phyloP scores from a whole-genome alignment of 2,329 filamentous ascomycete species.

The Cladosporium phlei region DNA sequence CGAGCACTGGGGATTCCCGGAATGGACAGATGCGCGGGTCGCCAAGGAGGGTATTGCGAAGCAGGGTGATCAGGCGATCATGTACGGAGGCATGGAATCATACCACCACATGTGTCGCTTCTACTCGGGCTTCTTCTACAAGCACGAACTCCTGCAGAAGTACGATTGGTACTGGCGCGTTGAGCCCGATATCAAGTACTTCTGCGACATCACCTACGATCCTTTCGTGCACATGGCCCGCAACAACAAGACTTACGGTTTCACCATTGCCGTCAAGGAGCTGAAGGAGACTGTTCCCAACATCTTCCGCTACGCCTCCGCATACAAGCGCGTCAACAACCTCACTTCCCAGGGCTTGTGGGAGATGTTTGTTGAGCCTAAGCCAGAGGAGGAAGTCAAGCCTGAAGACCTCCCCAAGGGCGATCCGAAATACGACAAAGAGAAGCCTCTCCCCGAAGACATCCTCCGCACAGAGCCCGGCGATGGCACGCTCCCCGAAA shows the following conservation, averaged over 20 bases:
- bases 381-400: constrained; percentile 55
- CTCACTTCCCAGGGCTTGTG: constrained; percentile 86
- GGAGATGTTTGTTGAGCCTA: constrained; percentile 95
- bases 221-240: constrained; percentile 94
- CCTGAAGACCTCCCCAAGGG: constrained; percentile 42
- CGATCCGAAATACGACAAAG: constrained; percentile 58
- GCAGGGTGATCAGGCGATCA: constrained; percentile 94
- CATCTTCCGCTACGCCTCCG: constrained; percentile 97
- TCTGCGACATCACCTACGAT: constrained; percentile 99
- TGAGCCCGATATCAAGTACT: constrained; percentile 99
- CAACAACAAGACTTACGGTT: constrained; percentile 94
- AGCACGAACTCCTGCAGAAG: constrained; percentile 87
- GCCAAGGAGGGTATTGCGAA: constrained; percentile 94
- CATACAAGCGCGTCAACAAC: constrained; percentile 90
- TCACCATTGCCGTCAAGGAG: constrained; percentile 98
- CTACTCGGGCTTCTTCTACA: constrained; percentile 99
- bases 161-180: constrained; percentile 99
- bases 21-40: constrained; percentile 91
- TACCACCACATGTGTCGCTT: constrained; percentile 99
- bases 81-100: constrained; percentile 98
- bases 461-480: constrained; percentile 71
- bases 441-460: constrained; percentile 70
- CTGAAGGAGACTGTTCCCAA: constrained; percentile 96
- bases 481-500: constrained; percentile 65
- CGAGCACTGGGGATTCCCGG: constrained; percentile 92